phyloP scores from a whole-genome alignment of 176 grass and related monocot genomes.

The Triticum dicoccoides region DNA sequence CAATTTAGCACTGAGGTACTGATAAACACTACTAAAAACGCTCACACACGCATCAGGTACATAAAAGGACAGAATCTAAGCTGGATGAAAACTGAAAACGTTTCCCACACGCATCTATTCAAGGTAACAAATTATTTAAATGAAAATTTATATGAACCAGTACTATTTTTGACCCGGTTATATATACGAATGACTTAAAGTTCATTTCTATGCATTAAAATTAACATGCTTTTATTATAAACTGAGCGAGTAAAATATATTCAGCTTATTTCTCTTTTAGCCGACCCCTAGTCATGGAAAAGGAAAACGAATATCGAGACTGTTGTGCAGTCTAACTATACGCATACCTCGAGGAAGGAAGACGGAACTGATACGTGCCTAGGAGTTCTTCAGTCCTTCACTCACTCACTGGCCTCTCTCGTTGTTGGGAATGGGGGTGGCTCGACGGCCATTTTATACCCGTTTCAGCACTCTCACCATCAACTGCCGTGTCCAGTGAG shows the following conservation, averaged over 20 bases:
- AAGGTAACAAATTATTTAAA: neutral
- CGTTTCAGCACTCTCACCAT: neutral
- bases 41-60: no score
- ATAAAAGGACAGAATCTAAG: neutral
- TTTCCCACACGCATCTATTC: neutral
- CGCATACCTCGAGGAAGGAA: neutral
- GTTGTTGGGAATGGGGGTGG: neutral
- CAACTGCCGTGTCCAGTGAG: neutral
- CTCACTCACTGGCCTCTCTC: neutral
- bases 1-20: no score
- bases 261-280: neutral
- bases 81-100: neutral
- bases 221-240: neutral
- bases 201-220: neutral
- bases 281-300: neutral
- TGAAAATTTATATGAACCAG: neutral
- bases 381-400: neutral
- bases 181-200: neutral
- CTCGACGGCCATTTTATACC: constrained; percentile 9
- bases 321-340: neutral
- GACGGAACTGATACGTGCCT: neutral
- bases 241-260: neutral
- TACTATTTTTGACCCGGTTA: no score
- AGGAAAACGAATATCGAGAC: neutral
- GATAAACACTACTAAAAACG: neutral